Base-by-base conservation (phyloP, 2,329 filamentous ascomycete species). In the Sporothrix pallida region DNA sequence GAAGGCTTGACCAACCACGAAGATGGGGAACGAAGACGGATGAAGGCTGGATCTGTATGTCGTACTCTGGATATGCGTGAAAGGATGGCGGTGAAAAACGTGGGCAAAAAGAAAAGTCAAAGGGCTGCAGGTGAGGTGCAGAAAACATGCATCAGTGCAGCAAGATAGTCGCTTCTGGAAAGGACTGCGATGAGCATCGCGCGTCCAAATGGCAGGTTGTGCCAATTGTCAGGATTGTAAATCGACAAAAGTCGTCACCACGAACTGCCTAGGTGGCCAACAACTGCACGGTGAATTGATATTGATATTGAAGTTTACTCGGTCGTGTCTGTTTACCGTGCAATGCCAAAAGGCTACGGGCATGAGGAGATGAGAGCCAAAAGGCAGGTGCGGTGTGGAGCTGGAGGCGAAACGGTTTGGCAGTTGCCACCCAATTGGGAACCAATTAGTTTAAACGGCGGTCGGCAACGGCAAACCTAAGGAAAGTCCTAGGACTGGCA, bases 401-500 rank as follows among this genome's bases (percentile, higher is more conserved):
- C 7, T 37, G 31, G 54, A 58, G 54, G 54, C 54, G 54, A 58
- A 58, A 67, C 62, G 42, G 37, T 63, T 20, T 44, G 60, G 60
- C 37, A 44, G 42, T 23, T 26, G n/a, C 20, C 42, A 67, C 42
- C 62, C 62, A 67, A 26, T 48, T 48, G 48, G 20, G 42, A 65
- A 10, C 37, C n/a, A 15, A 23, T 4, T 63, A 23, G 37, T 37
- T 13, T 26, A 63, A 37, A 63, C 31, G 58, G 58, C 17, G 31
- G 31, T 7, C 8, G 17, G 31, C 17, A 20, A 26, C n/a, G 62
- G 62, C 62, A 48, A 48, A 67, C 62, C n/a, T 44, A 44, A 9
- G 42, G 62, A 48, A 67, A 67, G 62, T 67, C 62, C 62, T 67
- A 67, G 62, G 62, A 48, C 62, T 26, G 37, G 12, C n/a, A 15